phyloP scores from a whole-genome alignment of 805 yeast genomes.

The Yarrowia alimentaria region DNA sequence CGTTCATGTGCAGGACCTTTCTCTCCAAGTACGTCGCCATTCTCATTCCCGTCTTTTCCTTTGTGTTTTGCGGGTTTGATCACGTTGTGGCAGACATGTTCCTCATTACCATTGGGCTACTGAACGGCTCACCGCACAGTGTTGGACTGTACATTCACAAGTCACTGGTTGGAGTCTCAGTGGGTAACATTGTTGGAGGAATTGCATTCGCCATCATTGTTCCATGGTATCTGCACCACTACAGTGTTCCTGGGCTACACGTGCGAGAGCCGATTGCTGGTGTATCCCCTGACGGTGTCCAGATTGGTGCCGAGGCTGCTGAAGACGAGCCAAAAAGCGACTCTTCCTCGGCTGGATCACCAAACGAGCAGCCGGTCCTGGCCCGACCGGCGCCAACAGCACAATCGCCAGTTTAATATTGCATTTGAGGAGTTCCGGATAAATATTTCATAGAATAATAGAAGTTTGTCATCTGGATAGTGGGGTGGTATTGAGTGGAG shows the following conservation, averaged over 20 bases:
- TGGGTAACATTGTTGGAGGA: constrained; percentile 10
- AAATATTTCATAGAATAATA: too few species aligned
- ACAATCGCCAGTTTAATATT: constrained; percentile 13
- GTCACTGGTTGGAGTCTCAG: constrained; percentile 21
- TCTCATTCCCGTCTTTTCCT: constrained; percentile 6
- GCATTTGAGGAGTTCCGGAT: too few species aligned
- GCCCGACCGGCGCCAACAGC: not conserved
- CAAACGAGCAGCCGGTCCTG: not conserved
- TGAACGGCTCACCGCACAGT: constrained; percentile 17
- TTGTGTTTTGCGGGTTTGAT: constrained; percentile 8
- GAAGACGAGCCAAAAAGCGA: constrained; percentile 14
- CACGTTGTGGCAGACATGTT: constrained; percentile 26
- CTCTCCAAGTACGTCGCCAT: constrained; percentile 6
- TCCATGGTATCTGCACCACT: not conserved
- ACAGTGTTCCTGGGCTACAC: constrained; percentile 1
- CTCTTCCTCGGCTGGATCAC: constrained; percentile 5
- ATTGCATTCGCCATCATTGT: not conserved
- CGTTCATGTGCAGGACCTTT: constrained; percentile 19
- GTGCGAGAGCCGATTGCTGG: constrained; percentile 8
- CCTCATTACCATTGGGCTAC: constrained; percentile 1
- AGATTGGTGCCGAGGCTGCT: constrained; percentile 12
- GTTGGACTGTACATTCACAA: constrained; percentile 29
- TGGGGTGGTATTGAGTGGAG: too few species aligned
- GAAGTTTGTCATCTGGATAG: too few species aligned
- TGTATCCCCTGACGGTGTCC: constrained; percentile 2